A percentile compares a stretch with the other conserved stretches of the same genome.
phyloP scores from a whole-genome alignment of 148 eudicot genomes.

The Rhododendron griersonianum region DNA sequence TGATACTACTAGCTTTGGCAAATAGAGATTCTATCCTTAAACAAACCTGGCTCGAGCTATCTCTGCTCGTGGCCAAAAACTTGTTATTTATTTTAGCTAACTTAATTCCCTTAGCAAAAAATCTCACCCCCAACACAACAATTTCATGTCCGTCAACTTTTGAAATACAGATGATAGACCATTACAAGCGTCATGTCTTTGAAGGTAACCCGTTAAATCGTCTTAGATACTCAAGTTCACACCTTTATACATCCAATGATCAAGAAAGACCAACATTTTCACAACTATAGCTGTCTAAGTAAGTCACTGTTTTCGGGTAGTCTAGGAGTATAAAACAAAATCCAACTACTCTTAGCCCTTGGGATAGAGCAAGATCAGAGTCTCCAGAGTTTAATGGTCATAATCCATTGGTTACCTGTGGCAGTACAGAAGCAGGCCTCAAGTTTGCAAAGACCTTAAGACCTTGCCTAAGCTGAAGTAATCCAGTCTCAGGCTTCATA shows the following conservation, averaged over 20 bases:
- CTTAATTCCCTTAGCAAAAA: too few species aligned
- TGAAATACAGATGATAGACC: background rate
- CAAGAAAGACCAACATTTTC: background rate
- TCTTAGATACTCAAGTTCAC: background rate
- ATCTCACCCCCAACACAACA: too few species aligned
- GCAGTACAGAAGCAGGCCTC: slow-evolving; percentile 86
- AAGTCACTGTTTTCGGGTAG: background rate
- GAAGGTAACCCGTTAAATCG: background rate
- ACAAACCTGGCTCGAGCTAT: background rate
- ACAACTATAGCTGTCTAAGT: background rate
- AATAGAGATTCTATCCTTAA: background rate
- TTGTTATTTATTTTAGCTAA: too few species aligned
- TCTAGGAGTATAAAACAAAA: background rate
- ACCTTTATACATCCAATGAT: background rate
- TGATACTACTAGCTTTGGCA: background rate
- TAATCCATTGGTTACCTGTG: slow-evolving; percentile 50
- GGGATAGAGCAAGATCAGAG: background rate
- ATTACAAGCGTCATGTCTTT: background rate
- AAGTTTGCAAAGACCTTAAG: slow-evolving; percentile 94
- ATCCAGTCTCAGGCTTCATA: slow-evolving; percentile 87
- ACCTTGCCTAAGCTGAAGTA: slow-evolving; percentile 92
- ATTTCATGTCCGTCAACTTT: background rate
- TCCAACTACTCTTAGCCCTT: background rate
- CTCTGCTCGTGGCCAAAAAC: background rate
- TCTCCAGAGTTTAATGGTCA: background rate